These are phyloP conservation scores for Rhynchosporium graminicola DNA, from an alignment of 2,329 filamentous ascomycete species.

Conservation along the genomic window DNA sequence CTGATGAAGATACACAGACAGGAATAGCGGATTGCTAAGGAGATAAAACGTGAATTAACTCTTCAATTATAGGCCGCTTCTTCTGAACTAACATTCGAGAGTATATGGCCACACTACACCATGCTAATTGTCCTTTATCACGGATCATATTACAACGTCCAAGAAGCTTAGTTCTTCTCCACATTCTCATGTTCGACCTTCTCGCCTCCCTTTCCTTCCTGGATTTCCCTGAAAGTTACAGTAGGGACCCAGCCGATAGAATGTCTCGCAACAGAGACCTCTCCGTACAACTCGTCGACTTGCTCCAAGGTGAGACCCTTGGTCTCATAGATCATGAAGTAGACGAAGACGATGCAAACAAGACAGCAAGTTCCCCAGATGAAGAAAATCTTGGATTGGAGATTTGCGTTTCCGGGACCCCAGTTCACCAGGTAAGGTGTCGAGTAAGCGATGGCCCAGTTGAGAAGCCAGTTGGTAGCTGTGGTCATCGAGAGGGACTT, in stretches of 20 bases:
- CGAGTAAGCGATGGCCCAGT: slow-evolving; percentile 77
- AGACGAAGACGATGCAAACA: slow-evolving; percentile 72
- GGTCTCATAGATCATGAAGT: slow-evolving; percentile 81
- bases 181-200: slow-evolving; percentile 9
- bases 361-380: slow-evolving; percentile 74
- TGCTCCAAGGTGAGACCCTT: slow-evolving; percentile 82
- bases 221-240: slow-evolving; percentile 31
- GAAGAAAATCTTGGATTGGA: slow-evolving; percentile 77
- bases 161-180: neutral
- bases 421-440: slow-evolving; percentile 81
- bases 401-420: slow-evolving; percentile 68
- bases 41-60: no score
- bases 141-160: neutral
- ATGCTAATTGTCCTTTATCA: neutral
- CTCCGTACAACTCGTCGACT: slow-evolving; percentile 76
- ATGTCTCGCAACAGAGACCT: slow-evolving; percentile 65
- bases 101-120: no score
- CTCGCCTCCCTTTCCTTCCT: slow-evolving; percentile 6
- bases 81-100: no score
- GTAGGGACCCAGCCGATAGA: slow-evolving; percentile 49
- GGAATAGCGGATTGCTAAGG: no score
- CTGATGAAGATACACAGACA: no score
- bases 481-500: slow-evolving; percentile 66
- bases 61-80: no score
- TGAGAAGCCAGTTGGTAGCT: slow-evolving; percentile 69